A percentile compares a stretch with the other conserved stretches of the same genome.
These are phyloP conservation scores for Podospora appendiculata DNA, from an alignment of 495 filamentous ascomycete genomes.

Conservation along the genomic window DNA sequence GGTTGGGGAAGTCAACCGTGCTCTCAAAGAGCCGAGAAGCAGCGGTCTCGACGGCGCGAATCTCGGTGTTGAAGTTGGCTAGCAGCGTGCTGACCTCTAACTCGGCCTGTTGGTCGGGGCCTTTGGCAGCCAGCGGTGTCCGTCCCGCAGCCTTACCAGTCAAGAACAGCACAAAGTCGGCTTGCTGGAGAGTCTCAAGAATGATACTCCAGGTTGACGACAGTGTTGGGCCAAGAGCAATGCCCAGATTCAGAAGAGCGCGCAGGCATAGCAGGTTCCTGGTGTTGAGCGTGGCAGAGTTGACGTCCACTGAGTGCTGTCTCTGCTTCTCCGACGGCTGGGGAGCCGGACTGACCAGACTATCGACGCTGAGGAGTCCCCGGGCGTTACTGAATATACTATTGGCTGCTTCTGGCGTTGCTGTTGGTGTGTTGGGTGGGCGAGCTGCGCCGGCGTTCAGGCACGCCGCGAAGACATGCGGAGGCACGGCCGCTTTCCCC, in stretches of 20 bases:
- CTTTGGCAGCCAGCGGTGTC: constrained; percentile 34
- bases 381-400: constrained; percentile 55
- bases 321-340: constrained; percentile 41
- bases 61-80: constrained; percentile 65
- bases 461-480: constrained; percentile 60
- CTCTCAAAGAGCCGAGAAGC: constrained; percentile 82
- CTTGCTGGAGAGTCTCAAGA: constrained; percentile 83
- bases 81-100: constrained; percentile 42
- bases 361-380: constrained; percentile 59
- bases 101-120: constrained; percentile 32
- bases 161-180: constrained; percentile 73
- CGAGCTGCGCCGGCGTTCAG: constrained; percentile 34
- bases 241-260: constrained; percentile 87
- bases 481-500: constrained; percentile 83
- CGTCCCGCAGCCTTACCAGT: constrained; percentile 40
- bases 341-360: constrained; percentile 43
- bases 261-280: constrained; percentile 84
- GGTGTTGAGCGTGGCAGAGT: constrained; percentile 59
- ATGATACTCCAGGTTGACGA: constrained; percentile 82
- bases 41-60: constrained; percentile 83
- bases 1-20: constrained; percentile 77
- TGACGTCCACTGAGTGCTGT: constrained; percentile 44
- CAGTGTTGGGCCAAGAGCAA: constrained; percentile 84
- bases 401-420: constrained; percentile 37
- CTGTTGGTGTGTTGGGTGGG: constrained; percentile 28